Evolutionary conservation across 352 stramenopile species (phyloP).

Genomic region (Pythium rishiriense): DNA sequence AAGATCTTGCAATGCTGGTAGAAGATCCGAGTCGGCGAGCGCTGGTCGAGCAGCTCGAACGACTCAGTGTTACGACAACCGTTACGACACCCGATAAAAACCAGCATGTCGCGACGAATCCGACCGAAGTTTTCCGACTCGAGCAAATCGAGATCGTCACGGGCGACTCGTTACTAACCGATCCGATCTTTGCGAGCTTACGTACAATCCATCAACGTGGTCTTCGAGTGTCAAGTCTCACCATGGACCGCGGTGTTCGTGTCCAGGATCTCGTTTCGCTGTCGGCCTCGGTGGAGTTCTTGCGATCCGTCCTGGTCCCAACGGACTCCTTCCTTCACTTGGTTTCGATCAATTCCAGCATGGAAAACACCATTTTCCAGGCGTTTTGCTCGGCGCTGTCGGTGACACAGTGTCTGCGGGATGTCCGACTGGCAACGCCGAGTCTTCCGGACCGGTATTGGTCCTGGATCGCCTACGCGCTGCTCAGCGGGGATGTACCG

Average conservation of each 20-base stretch:
- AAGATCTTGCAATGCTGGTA: neutral
- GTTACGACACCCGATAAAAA: neutral
- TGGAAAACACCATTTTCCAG: neutral
- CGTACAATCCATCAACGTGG: neutral
- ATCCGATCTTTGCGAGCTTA: neutral
- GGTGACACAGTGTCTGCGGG: neutral
- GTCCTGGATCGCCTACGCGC: neutral
- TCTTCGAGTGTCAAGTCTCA: neutral
- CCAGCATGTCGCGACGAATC: too few species aligned
- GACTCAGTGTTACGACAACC: neutral
- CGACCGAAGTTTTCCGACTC: neutral
- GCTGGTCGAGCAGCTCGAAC: neutral
- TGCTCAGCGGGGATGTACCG: neutral
- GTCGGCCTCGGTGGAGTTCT: neutral
- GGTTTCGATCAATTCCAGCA: neutral
- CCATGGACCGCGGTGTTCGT: neutral
- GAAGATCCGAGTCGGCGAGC: neutral
- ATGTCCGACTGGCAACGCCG: neutral
- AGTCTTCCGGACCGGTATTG: neutral
- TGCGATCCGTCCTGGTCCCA: neutral
- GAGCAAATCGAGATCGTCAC: neutral
- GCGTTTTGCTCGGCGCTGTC: neutral
- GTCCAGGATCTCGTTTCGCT: neutral
- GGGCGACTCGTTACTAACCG: neutral
- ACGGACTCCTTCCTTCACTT: neutral